Percentiles rank a stretch among this genome's conserved stretches.
Conservation (phyloP, 495 filamentous ascomycete species). For the Hyphodiscus hymeniophilus region DNA sequence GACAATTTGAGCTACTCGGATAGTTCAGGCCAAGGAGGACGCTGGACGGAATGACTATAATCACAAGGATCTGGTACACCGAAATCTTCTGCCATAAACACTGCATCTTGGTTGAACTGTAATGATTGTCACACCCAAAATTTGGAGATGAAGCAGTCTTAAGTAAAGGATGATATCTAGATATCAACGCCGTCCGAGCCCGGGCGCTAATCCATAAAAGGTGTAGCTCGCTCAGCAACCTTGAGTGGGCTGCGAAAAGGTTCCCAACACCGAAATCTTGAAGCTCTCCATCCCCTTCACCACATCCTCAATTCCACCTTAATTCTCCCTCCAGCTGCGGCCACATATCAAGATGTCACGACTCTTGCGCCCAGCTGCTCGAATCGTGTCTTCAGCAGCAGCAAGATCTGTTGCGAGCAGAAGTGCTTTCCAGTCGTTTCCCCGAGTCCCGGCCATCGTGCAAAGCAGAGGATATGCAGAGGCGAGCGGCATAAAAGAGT, state of each 20-base stretch:
- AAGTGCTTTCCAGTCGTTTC: conserved; percentile 39
- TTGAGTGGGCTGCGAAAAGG: too few relatives aligned
- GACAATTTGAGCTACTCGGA: too few relatives aligned
- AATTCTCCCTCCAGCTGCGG: conserved; percentile 20
- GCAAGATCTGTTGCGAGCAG: conserved; percentile 42
- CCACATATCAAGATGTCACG: conserved; percentile 45
- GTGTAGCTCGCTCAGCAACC: not conserved
- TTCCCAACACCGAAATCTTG: not conserved
- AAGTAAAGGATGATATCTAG: too few relatives aligned
- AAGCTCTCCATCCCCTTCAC: not conserved
- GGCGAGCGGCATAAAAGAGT: conserved; percentile 67
- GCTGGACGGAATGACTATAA: too few relatives aligned
- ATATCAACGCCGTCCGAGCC: not conserved
- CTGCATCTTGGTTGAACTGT: too few relatives aligned
- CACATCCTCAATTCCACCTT: conserved; percentile 15
- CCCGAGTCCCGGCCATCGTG: conserved; percentile 31
- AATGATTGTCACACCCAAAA: too few relatives aligned
- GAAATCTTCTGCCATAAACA: too few relatives aligned
- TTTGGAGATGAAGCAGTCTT: too few relatives aligned
- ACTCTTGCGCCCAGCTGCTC: conserved; percentile 72
- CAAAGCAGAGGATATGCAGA: conserved; percentile 47
- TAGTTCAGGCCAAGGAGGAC: too few relatives aligned
- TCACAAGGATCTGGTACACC: too few relatives aligned
- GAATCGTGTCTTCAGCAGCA: conserved; percentile 60
- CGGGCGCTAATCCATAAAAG: not conserved